These are phyloP conservation scores for Acacia confusa DNA, from an alignment of 306 rosid species.

Conservation along the genomic window DNA sequence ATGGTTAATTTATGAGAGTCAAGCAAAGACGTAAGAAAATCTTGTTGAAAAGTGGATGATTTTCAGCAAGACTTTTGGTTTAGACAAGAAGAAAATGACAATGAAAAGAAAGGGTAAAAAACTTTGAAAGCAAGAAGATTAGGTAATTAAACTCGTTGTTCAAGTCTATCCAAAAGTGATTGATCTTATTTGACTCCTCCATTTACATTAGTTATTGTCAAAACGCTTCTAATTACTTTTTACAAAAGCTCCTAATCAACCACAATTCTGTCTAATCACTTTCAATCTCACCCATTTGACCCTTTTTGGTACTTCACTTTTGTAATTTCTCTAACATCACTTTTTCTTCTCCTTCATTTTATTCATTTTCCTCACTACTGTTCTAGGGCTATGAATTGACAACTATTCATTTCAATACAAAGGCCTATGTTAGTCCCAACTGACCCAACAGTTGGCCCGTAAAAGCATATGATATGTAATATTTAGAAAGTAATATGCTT, in stretches of 20 bases:
- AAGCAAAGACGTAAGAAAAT: neutral
- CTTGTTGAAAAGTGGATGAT: neutral
- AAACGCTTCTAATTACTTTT: neutral
- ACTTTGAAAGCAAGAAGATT: too few relatives aligned
- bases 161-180: neutral
- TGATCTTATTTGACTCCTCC: neutral
- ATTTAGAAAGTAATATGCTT: too few relatives aligned
- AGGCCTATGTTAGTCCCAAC: neutral
- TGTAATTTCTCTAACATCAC: neutral
- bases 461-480: too few relatives aligned
- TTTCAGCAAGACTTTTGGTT: neutral
- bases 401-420: neutral
- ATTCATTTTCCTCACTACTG: neutral
- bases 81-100: neutral
- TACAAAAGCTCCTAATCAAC: neutral
- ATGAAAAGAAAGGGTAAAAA: neutral
- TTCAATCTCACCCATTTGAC: neutral
- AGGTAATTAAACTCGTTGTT: too few relatives aligned
- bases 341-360: neutral
- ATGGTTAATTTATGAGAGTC: neutral
- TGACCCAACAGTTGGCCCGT: neutral
- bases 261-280: neutral
- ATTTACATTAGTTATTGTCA: neutral
- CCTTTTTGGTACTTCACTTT: neutral
- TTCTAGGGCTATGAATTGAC: too few relatives aligned